A percentile compares a stretch with the other conserved stretches of the same genome.
Conservation (phyloP, 768 basidiomycete genomes). For the Trametes maxima region DNA sequence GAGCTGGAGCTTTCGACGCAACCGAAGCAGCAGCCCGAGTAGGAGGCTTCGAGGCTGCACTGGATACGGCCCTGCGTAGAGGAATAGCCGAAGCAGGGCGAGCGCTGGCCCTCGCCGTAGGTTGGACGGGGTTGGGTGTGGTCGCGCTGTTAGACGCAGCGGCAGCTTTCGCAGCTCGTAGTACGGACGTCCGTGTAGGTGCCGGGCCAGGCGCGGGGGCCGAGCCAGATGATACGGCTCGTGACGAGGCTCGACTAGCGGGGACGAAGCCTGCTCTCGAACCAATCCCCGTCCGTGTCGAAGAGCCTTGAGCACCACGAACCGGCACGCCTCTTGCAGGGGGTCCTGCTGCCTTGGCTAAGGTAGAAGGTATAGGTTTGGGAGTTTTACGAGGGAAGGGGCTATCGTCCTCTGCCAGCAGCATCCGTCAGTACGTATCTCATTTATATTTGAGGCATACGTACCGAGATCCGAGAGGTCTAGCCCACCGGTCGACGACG, state of each 20-base stretch:
- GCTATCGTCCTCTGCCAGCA: slow-evolving; percentile 17
- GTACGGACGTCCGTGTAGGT: slow-evolving; percentile 16
- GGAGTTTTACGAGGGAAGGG: slow-evolving; percentile 4
- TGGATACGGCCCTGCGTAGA: neutral
- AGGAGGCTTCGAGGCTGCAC: neutral
- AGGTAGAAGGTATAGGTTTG: neutral
- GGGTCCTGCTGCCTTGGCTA: neutral
- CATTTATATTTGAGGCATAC: neutral
- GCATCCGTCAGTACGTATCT: neutral
- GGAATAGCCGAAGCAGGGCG: slow-evolving; percentile 1
- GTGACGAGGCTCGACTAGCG: neutral
- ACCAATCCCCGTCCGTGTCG: neutral
- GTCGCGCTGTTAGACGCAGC: slow-evolving; percentile 12
- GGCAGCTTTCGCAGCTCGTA: slow-evolving; percentile 19
- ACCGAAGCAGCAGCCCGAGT: too few species aligned
- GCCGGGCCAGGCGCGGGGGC: neutral
- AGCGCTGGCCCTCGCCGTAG: slow-evolving; percentile 1
- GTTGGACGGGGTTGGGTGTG: slow-evolving; percentile 7
- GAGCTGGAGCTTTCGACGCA: neutral
- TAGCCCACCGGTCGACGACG: neutral
- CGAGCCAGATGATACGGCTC: neutral
- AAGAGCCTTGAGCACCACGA: neutral
- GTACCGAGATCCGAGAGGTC: slow-evolving; percentile 22
- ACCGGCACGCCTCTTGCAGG: neutral
- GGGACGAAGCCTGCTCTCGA: slow-evolving; percentile 1